Evolutionary conservation across 768 basidiomycete species (phyloP).

Genomic region (Boletus speciosus): DNA sequence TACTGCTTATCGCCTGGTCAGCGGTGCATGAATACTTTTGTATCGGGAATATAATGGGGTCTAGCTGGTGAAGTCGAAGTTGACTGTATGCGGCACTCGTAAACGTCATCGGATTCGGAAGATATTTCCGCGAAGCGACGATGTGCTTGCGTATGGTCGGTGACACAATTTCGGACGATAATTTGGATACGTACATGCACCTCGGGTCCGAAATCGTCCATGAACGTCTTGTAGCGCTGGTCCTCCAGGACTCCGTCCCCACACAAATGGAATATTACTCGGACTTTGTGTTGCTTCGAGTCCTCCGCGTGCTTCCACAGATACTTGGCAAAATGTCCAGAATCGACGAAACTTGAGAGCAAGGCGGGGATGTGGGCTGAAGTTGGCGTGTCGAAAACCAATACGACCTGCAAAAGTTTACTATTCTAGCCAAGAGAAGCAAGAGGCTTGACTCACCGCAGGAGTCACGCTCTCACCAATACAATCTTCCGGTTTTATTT

Average conservation of each 20-base stretch:
- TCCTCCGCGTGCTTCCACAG: constrained; percentile 41
- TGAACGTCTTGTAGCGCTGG: constrained; percentile 64
- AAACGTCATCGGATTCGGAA: constrained; percentile 67
- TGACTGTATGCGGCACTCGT: constrained; percentile 70
- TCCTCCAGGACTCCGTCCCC: constrained; percentile 71
- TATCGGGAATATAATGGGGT: constrained; percentile 67
- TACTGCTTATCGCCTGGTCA: constrained; percentile 37
- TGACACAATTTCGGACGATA: background rate
- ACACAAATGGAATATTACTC: constrained; percentile 64
- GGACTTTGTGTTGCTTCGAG: constrained; percentile 42
- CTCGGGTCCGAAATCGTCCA: constrained; percentile 58
- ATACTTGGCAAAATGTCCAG: constrained; percentile 47
- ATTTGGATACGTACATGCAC: constrained; percentile 50
- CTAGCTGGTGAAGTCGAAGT: constrained; percentile 67
- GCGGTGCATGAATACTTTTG: constrained; percentile 51
- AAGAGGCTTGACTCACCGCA: constrained; percentile 33
- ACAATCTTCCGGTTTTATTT: constrained; percentile 58
- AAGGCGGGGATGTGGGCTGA: constrained; percentile 53
- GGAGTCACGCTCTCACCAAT: constrained; percentile 52
- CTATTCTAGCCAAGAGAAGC: background rate
- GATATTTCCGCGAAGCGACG: constrained; percentile 61
- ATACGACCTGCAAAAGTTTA: constrained; percentile 42
- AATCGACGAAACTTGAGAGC: constrained; percentile 43
- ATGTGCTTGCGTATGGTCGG: constrained; percentile 55
- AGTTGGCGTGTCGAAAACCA: constrained; percentile 73